Evolutionary conservation across 2,329 filamentous ascomycete genomes (phyloP).

Genomic region (Verticillium albo-atrum): DNA sequence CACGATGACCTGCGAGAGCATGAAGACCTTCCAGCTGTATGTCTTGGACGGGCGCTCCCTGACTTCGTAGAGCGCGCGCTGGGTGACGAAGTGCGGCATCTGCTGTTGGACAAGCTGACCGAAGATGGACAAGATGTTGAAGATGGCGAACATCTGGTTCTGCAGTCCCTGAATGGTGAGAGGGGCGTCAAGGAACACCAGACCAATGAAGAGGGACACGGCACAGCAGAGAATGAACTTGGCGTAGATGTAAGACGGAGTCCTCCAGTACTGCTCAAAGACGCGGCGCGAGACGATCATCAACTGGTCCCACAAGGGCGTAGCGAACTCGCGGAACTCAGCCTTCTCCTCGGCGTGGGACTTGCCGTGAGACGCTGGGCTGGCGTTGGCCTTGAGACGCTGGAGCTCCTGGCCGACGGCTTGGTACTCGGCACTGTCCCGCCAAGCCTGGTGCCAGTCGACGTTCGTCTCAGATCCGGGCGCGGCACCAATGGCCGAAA

Average conservation of each 20-base stretch:
- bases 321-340: constrained; percentile 73
- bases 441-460: constrained; percentile 63
- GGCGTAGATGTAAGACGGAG: constrained; percentile 82
- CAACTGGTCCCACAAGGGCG: constrained; percentile 66
- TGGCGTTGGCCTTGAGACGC: constrained; percentile 47
- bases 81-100: constrained; percentile 82
- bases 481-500: constrained; percentile 57
- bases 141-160: constrained; percentile 83
- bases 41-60: constrained; percentile 80
- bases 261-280: constrained; percentile 91
- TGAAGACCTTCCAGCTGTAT: constrained; percentile 82
- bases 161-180: constrained; percentile 74
- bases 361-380: constrained; percentile 19
- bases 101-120: constrained; percentile 74
- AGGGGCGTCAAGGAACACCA: constrained; percentile 70
- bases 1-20: constrained; percentile 76
- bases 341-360: constrained; percentile 26
- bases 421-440: constrained; percentile 51
- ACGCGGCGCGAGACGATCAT: constrained; percentile 66
- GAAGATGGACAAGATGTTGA: constrained; percentile 80
- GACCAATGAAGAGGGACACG: constrained; percentile 72
- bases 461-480: constrained; percentile 59
- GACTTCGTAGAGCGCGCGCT: constrained; percentile 77
- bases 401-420: constrained; percentile 54
- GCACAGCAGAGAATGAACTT: constrained; percentile 66